phyloP scores from a whole-genome alignment of 2,329 filamentous ascomycete species.

The Aureobasidium melanogenum region DNA sequence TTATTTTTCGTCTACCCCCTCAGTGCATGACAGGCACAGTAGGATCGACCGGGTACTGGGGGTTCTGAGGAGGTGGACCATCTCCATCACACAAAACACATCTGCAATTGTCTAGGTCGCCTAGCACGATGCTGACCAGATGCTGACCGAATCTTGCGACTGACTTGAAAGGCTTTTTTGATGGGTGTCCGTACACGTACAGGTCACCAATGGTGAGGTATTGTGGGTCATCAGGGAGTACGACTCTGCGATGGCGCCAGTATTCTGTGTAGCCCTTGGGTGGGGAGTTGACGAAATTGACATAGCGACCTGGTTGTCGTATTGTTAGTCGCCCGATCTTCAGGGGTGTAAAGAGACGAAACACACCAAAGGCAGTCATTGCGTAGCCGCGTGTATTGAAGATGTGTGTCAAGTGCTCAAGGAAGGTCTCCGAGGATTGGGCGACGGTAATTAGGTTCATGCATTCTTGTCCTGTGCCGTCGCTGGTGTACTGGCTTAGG shows the following conservation, averaged over 20 bases:
- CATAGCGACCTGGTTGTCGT: neutral
- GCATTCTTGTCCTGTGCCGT: neutral
- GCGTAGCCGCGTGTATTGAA: neutral
- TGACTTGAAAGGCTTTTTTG: neutral
- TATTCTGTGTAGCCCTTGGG: neutral
- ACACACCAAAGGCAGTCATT: neutral
- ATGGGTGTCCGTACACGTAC: neutral
- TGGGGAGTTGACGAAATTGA: neutral
- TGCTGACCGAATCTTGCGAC: neutral
- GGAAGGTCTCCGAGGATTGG: neutral
- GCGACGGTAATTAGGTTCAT: neutral
- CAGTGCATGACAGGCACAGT: neutral
- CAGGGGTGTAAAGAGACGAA: neutral
- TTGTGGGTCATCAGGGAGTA: neutral
- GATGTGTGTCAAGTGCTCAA: neutral
- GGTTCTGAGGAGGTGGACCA: neutral
- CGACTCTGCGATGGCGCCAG: neutral
- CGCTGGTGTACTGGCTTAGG: neutral
- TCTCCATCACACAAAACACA: neutral
- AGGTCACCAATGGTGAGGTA: neutral
- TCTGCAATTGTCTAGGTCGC: neutral
- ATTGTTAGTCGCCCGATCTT: neutral
- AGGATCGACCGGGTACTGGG: neutral
- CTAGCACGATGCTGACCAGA: neutral
- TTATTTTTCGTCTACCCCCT: neutral